A percentile compares a stretch with the other conserved stretches of the same genome.
Conservation (phyloP, 2,329 filamentous ascomycete genomes). For the Colletotrichum caudatum region DNA sequence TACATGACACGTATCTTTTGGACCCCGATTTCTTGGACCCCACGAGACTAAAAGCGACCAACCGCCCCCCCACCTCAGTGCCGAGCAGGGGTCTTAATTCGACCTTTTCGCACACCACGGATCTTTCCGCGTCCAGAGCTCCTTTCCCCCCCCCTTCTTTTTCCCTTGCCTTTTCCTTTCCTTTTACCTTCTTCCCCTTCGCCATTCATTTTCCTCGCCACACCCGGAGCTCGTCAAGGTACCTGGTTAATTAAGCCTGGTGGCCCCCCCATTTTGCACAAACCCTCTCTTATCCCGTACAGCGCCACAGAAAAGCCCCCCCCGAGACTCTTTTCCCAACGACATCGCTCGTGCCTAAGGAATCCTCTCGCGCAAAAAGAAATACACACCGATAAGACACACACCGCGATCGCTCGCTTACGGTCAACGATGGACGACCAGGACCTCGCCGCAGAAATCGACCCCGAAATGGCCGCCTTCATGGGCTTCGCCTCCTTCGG, state of each 20-base stretch:
- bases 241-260: no score
- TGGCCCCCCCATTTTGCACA: no score
- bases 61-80: slow-evolving; percentile 28
- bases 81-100: slow-evolving; percentile 38
- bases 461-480: slow-evolving; percentile 68
- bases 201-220: not conserved
- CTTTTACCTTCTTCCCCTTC: not conserved
- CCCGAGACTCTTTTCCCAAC: not conserved
- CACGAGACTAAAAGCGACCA: slow-evolving; percentile 30
- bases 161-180: not conserved
- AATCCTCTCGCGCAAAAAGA: not conserved
- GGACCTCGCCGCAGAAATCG: slow-evolving; percentile 42
- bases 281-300: not conserved
- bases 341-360: not conserved
- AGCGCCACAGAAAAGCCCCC: not conserved
- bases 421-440: slow-evolving; percentile 39
- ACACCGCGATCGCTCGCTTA: not conserved
- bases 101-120: slow-evolving; percentile 19
- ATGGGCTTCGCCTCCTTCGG: slow-evolving; percentile 84
- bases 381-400: not conserved
- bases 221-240: not conserved
- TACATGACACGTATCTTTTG: no score
- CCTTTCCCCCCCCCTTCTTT: not conserved
- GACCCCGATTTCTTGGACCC: slow-evolving; percentile 12
- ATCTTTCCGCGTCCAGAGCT: slow-evolving; percentile 31